Evolutionary conservation across 2,329 filamentous ascomycete species (phyloP).

Genomic region (Albifimbria verrucaria): DNA sequence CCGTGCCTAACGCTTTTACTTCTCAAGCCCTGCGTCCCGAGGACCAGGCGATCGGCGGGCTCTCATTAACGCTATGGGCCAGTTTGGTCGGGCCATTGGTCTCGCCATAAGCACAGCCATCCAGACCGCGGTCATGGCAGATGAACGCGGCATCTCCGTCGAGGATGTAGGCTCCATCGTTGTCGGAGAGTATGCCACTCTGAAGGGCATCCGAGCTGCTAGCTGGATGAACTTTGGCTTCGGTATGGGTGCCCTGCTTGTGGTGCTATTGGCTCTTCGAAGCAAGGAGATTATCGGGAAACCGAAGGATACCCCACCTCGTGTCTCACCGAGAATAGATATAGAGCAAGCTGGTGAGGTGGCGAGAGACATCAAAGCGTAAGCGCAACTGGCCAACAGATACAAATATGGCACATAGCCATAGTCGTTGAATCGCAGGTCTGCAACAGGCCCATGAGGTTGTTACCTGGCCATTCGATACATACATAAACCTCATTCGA

Average conservation of each 20-base stretch:
- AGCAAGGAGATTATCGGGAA: constrained; percentile 52
- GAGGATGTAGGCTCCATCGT: constrained; percentile 39
- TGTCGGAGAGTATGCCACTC: constrained; percentile 42
- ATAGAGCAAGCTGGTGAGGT: too few species aligned
- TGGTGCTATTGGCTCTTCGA: constrained; percentile 47
- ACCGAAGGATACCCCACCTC: constrained; percentile 7
- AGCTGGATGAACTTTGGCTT: constrained; percentile 52
- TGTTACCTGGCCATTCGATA: too few species aligned
- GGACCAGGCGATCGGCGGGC: constrained; percentile 68
- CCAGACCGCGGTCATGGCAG: constrained; percentile 59
- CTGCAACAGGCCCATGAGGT: too few species aligned
- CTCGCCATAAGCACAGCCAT: constrained; percentile 63
- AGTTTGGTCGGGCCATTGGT: constrained; percentile 63
- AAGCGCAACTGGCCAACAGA: too few species aligned
- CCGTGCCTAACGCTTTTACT: constrained; percentile 64
- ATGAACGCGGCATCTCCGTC: constrained; percentile 39
- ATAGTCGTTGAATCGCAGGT: too few species aligned
- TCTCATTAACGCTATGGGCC: constrained; percentile 63
- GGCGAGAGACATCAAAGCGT: too few species aligned
- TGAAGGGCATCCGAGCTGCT: constrained; percentile 46
- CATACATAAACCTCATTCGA: too few species aligned
- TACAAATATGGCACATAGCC: too few species aligned
- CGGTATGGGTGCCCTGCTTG: constrained; percentile 35
- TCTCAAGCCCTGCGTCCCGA: constrained; percentile 58
- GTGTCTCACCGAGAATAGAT: too few species aligned